phyloP scores from a whole-genome alignment of 1,139 yeast species.

The Nadsonia starkeyi-henricii region DNA sequence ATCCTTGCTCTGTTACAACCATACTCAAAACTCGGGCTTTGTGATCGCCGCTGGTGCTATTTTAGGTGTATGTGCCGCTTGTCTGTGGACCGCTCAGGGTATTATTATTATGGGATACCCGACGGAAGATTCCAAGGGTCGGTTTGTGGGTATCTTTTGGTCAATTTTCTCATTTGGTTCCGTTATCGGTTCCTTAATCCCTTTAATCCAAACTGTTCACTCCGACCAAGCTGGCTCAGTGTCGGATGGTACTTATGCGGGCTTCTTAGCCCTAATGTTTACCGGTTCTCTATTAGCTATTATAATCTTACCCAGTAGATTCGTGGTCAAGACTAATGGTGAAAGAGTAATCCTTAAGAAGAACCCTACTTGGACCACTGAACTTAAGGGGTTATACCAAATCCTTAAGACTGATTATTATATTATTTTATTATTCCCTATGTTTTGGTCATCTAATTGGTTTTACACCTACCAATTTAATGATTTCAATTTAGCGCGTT shows the following conservation, averaged over 20 bases:
- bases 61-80: constrained; percentile 43
- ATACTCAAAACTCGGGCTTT: constrained; percentile 37
- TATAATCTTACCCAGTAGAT: constrained; percentile 35
- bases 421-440: constrained; percentile 36
- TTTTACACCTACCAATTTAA: constrained; percentile 53
- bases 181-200: constrained; percentile 26
- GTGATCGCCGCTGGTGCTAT: constrained; percentile 47
- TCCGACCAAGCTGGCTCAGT: constrained; percentile 27
- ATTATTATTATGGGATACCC: constrained; percentile 45
- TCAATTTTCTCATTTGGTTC: constrained; percentile 51
- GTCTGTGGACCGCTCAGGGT: constrained; percentile 52
- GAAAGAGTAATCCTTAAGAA: constrained; percentile 33
- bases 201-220: constrained; percentile 13
- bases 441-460: constrained; percentile 53
- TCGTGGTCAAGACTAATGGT: constrained; percentile 41
- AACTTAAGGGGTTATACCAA: constrained; percentile 29
- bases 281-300: constrained; percentile 34
- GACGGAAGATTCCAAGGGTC: constrained; percentile 40
- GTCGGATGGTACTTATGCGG: constrained; percentile 42
- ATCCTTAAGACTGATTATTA: constrained; percentile 35
- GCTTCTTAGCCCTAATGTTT: constrained; percentile 42
- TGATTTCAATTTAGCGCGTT: constrained; percentile 41
- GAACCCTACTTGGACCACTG: constrained; percentile 36
- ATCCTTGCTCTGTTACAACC: constrained; percentile 36
- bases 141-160: constrained; percentile 43